These are phyloP conservation scores for Fusarium tanahbumbuense DNA, from an alignment of 2,329 filamentous ascomycete genomes.

Conservation along the genomic window DNA sequence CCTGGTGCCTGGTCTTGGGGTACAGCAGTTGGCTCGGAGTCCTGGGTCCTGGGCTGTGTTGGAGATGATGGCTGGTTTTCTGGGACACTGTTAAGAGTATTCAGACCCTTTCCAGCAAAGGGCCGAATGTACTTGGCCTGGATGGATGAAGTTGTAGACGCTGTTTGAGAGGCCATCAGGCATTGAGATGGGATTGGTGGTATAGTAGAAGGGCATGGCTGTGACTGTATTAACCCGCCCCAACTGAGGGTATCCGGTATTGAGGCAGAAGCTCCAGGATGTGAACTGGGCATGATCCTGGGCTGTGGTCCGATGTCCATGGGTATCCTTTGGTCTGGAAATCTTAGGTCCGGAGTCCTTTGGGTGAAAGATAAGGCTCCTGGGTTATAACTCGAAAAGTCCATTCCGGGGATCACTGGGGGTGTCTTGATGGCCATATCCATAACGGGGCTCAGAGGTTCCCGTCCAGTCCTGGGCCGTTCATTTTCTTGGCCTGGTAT, in stretches of 20 bases:
- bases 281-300: slow-evolving; percentile 33
- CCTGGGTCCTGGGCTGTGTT: slow-evolving; percentile 48
- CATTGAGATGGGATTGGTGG: slow-evolving; percentile 64
- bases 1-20: slow-evolving; percentile 34
- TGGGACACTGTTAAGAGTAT: slow-evolving; percentile 60
- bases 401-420: slow-evolving; percentile 52
- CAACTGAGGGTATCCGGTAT: slow-evolving; percentile 69
- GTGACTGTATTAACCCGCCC: slow-evolving; percentile 58
- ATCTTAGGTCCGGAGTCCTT: slow-evolving; percentile 46
- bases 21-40: slow-evolving; percentile 6
- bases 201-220: slow-evolving; percentile 51
- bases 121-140: slow-evolving; percentile 64
- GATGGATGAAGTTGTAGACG: slow-evolving; percentile 64
- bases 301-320: slow-evolving; percentile 39
- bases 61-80: slow-evolving; percentile 48
- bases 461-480: slow-evolving; percentile 59
- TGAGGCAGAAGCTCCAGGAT: slow-evolving; percentile 45
- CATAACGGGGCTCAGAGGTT: slow-evolving; percentile 65
- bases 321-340: slow-evolving; percentile 39
- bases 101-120: slow-evolving; percentile 66
- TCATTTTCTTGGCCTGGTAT: slow-evolving; percentile 64
- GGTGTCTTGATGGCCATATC: slow-evolving; percentile 59
- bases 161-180: slow-evolving; percentile 63
- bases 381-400: slow-evolving; percentile 55
- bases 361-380: slow-evolving; percentile 52